Evolutionary conservation across 352 stramenopile genomes (phyloP).

Genomic region (Peronospora destructor): DNA sequence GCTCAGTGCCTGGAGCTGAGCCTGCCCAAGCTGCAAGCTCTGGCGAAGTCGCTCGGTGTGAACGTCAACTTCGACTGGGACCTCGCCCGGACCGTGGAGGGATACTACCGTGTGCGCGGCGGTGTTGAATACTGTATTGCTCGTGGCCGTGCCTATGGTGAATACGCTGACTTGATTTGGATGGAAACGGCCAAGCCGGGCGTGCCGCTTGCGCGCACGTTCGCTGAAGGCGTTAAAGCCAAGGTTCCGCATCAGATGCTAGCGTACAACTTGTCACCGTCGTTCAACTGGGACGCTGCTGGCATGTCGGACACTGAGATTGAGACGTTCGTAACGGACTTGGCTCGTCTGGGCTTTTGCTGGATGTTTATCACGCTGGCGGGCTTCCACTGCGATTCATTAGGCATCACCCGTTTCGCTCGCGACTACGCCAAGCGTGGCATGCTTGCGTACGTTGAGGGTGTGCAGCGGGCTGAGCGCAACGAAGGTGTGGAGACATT

Average conservation of each 20-base stretch:
- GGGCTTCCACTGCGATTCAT: slow-evolving; percentile 96
- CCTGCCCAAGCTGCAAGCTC: slow-evolving; percentile 66
- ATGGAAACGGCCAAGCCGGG: slow-evolving; percentile 96
- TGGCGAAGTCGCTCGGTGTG: slow-evolving; percentile 73
- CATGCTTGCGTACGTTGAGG: slow-evolving; percentile 95
- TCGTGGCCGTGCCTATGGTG: slow-evolving; percentile 90
- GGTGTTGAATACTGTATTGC: slow-evolving; percentile 97
- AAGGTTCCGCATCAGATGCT: slow-evolving; percentile 94
- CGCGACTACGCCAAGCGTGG: slow-evolving; percentile 86
- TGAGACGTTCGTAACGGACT: slow-evolving; percentile 91
- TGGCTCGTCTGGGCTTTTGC: slow-evolving; percentile 93
- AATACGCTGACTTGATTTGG: slow-evolving; percentile 96
- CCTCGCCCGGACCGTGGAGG: slow-evolving; percentile 91
- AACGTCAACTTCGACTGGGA: slow-evolving; percentile 94
- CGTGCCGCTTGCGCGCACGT: slow-evolving; percentile 91
- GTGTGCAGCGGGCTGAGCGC: slow-evolving; percentile 93
- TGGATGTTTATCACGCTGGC: slow-evolving; percentile 99
- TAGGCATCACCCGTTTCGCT: slow-evolving; percentile 93
- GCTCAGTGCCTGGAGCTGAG: slow-evolving; percentile 68
- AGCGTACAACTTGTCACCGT: slow-evolving; percentile 97
- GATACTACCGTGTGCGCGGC: slow-evolving; percentile 94
- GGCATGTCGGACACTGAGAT: slow-evolving; percentile 94
- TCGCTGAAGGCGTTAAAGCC: slow-evolving; percentile 90
- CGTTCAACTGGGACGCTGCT: slow-evolving; percentile 98
- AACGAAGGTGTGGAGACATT: slow-evolving; percentile 92